Percentiles rank a stretch among this genome's conserved stretches.
phyloP scores from a whole-genome alignment of 2,329 filamentous ascomycete species.

The Atkinsonella hypoxylon region DNA sequence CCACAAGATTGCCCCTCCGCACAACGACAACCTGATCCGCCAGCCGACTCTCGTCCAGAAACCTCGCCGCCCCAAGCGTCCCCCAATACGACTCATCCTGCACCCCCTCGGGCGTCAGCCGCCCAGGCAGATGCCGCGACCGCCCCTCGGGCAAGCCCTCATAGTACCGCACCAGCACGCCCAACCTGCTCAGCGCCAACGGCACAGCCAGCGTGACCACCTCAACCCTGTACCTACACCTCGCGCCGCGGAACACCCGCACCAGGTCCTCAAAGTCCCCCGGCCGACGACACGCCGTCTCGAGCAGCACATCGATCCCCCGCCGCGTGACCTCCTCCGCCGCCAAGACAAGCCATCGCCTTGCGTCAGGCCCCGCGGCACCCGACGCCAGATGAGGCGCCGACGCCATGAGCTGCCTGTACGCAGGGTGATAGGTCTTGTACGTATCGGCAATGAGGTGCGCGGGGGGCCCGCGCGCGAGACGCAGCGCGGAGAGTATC shows the following conservation, averaged over 20 bases:
- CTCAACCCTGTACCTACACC: conserved; percentile 28
- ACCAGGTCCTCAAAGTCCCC: conserved; percentile 28
- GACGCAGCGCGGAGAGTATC: conserved; percentile 21
- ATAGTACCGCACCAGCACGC: conserved; percentile 29
- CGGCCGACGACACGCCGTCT: conserved; percentile 32
- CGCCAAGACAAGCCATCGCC: conserved; percentile 31
- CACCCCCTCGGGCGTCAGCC: conserved; percentile 30
- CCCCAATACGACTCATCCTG: conserved; percentile 34
- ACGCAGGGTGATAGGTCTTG: conserved; percentile 35
- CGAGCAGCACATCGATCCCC: conserved; percentile 27
- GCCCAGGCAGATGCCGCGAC: conserved; percentile 22
- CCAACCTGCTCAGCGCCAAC: conserved; percentile 27
- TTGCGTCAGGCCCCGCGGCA: conserved; percentile 28
- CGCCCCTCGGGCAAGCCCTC: conserved; percentile 22
- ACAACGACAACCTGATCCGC: conserved; percentile 27
- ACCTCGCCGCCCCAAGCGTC: conserved; percentile 23
- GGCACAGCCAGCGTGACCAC: conserved; percentile 32
- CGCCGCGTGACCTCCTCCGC: conserved; percentile 20
- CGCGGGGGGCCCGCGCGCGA: conserved; percentile 12
- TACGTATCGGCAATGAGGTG: conserved; percentile 38
- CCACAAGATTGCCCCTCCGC: conserved; percentile 25
- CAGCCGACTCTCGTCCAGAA: conserved; percentile 20
- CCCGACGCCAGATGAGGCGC: conserved; percentile 24
- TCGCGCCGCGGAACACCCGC: conserved; percentile 18
- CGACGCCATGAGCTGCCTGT: conserved; percentile 19